Percentiles rank a stretch among this genome's conserved stretches.
Conservation (phyloP, 495 filamentous ascomycete species). For the Xylaria scruposa region DNA sequence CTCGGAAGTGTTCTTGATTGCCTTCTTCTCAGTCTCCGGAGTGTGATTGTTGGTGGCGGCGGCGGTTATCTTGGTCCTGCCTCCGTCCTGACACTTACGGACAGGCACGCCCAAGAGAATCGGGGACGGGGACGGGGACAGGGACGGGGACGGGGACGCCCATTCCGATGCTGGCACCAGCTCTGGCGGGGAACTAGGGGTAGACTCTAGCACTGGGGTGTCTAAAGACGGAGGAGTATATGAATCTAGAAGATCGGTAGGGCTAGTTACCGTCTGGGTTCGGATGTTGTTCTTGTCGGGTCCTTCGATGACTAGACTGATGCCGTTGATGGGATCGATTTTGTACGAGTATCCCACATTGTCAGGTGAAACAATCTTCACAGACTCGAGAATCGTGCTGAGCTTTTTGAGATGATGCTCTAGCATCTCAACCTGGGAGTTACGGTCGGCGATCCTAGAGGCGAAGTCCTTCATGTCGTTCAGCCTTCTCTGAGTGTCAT, state of each 20-base stretch:
- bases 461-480: background rate
- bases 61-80: background rate
- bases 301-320: background rate
- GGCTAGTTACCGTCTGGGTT: background rate
- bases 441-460: background rate
- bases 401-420: background rate
- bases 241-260: background rate
- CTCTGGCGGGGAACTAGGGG: background rate
- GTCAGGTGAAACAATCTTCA: background rate
- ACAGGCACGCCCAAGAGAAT: too few species aligned
- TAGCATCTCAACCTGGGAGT: background rate
- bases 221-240: background rate
- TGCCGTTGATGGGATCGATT: background rate
- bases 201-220: background rate
- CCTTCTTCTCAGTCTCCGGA: background rate
- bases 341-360: background rate
- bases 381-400: background rate
- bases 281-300: background rate
- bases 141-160: too few species aligned
- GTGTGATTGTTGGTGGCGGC: background rate
- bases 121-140: too few species aligned
- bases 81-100: too few species aligned
- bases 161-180: background rate
- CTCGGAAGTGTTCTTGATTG: too few species aligned
- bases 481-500: background rate